Base-by-base conservation (phyloP, 1,139 yeast genomes). In the Yamadazyma blattariae region DNA sequence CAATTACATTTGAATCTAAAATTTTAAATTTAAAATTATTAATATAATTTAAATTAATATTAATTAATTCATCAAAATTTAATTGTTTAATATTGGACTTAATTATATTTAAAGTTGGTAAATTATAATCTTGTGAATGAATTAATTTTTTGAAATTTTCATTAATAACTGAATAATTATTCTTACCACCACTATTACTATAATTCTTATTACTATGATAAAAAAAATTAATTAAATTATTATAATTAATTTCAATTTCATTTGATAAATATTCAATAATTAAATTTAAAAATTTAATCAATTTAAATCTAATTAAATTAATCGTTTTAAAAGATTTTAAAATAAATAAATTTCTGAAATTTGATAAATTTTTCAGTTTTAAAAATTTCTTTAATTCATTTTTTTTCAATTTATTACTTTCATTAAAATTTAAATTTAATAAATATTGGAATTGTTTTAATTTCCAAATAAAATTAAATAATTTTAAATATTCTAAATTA, bases 381-480 rank as follows among this genome's bases (percentile, higher is more conserved):
- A 35, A 44, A 12, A 54, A 46, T 30, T 42, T 38, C 30, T 50
- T 53, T 36, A 74, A 51, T 27, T 68, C 71, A 27, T 56, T 58
- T 35, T 61, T 59, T 23, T 67, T 54, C 35, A 64, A 54, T n/a
- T 56, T 49, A 34, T 61, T 62, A 35, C 66, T 45, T 45, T 59
- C 61, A 18, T 59, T 42, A 29, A 59, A 63, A 45, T 64, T 71
- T 9, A 67, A 53, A 39, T 72, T 67, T 41, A 83, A 64, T 37
- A 77, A 61, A 48, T 60, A 69, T 23, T 74, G 73, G 21, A 82
- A 73, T 42, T 87, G 81, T 43, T 81, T 76, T 29, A 90, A 61
- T 44, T 82, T 77, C 90, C 97, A 87, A 26, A 92, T 57, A 51
- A 89, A 87, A 51, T 89, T 87, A 62, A 92, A 92, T 47, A 90